phyloP scores from a whole-genome alignment of 2,329 filamentous ascomycete species.

The Cucurbitaria berberidis region DNA sequence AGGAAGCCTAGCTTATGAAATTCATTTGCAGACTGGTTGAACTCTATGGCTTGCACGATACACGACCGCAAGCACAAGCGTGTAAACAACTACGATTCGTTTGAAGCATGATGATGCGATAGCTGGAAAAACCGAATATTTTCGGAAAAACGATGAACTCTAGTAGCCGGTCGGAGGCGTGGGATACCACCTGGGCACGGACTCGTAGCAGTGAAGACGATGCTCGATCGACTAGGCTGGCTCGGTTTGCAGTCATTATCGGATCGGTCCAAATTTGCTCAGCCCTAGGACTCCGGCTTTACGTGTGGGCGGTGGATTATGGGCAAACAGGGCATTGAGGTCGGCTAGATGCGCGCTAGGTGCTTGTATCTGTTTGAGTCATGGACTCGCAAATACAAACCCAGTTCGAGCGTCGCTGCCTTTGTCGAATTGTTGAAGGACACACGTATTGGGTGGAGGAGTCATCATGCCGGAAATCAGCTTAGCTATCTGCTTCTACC shows the following conservation, averaged over 20 bases:
- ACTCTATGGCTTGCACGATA: slow-evolving; percentile 18
- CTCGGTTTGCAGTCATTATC: slow-evolving; percentile 16
- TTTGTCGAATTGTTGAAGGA: slow-evolving; percentile 14
- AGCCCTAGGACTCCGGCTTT: slow-evolving; percentile 48
- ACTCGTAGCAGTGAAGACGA: slow-evolving; percentile 47
- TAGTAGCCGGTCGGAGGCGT: slow-evolving; percentile 44
- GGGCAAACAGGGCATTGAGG: slow-evolving; percentile 16
- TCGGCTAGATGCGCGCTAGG: slow-evolving; percentile 47
- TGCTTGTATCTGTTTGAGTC: slow-evolving; percentile 27
- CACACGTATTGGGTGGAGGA: slow-evolving; percentile 41
- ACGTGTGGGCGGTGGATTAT: slow-evolving; percentile 30
- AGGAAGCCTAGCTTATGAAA: slow-evolving; percentile 13
- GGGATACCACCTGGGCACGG: slow-evolving; percentile 45
- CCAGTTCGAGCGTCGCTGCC: slow-evolving; percentile 49
- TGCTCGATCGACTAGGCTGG: slow-evolving; percentile 28
- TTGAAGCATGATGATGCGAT: slow-evolving; percentile 26
- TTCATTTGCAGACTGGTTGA: slow-evolving; percentile 19
- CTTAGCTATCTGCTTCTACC: slow-evolving; percentile 1
- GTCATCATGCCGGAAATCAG: slow-evolving; percentile 27
- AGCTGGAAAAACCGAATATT: slow-evolving; percentile 1
- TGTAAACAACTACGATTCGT: slow-evolving; percentile 24
- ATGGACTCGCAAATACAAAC: slow-evolving; percentile 27
- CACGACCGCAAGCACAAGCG: slow-evolving; percentile 19
- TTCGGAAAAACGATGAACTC: slow-evolving; percentile 31
- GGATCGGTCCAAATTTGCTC: slow-evolving; percentile 47